Base-by-base conservation (phyloP, 2,329 filamentous ascomycete species). In the Ceratocystis destructans region DNA sequence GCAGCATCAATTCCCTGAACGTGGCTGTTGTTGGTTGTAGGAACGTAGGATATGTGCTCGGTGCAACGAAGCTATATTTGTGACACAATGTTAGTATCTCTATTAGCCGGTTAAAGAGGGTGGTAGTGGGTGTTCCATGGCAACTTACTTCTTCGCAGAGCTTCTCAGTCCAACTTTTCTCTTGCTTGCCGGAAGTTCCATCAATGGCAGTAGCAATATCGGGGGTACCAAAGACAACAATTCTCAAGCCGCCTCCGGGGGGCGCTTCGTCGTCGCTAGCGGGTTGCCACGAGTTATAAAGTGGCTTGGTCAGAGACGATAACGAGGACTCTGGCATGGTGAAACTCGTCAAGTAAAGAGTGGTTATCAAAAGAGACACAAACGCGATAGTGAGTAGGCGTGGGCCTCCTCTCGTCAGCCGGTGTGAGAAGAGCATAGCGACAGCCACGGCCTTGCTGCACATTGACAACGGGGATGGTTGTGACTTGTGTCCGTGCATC, bases 181-280 rank as follows among this genome's bases (percentile, higher is more conserved):
- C 70, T 69, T 67, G 57, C 22, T 22, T 67, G 67, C 44, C 53
- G 31, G 67, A 63, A 66, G 74, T 70, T 44, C 70, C 69, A 12
- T 77, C 77, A 53, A 77, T 20, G 7, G 45, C 44, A 61, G 55
- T 70, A 66, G 78, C 76, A n/a, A 80, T 73, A 67, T 81, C 80
- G 3, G 76, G 75, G 2, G 75, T 75, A 8, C 80, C 80, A 70
- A 83, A 83, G 5, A 80, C 78, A 7, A 83, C 79, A 6, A 83
- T 74, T 64, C 80, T 77, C 68, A 82, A 67, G 1, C 77, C 74
- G 5, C 74, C 74, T 3, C 68, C 71, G n/a, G 68, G 33, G 6
- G 67, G 66, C n/a, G 69, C 64, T 8, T 68, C 63, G 71, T 71
- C 74, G 1, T 63, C 69, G 22, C 70, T 53, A 7, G 72, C 69